Conservation (phyloP, 2,329 filamentous ascomycete species). For the Venturia effusa region DNA sequence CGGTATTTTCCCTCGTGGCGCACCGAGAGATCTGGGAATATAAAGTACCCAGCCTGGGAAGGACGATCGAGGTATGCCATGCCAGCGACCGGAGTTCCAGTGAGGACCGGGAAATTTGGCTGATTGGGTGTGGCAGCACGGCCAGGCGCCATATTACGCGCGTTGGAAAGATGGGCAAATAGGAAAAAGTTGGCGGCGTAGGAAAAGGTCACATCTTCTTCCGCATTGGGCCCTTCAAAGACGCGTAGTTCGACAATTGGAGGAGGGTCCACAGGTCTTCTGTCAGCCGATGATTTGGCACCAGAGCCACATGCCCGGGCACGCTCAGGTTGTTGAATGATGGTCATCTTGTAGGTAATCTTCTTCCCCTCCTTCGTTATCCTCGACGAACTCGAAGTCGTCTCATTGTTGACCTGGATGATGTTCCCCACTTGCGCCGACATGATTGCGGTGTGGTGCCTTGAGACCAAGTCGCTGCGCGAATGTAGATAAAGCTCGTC, state of each 20-base stretch:
- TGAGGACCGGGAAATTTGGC: constrained; percentile 71
- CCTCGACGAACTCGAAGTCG: constrained; percentile 40
- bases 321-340: constrained; percentile 89
- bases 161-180: constrained; percentile 81
- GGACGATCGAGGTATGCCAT: constrained; percentile 94
- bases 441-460: background rate
- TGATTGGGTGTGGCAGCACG: constrained; percentile 56
- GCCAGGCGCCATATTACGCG: constrained; percentile 71
- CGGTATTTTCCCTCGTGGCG: constrained; percentile 89
- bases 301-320: constrained; percentile 92
- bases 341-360: constrained; percentile 70
- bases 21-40: constrained; percentile 93
- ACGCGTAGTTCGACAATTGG: constrained; percentile 88
- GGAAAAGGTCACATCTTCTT: constrained; percentile 61
- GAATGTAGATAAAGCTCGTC: background rate
- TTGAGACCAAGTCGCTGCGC: background rate
- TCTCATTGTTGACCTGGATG: constrained; percentile 47
- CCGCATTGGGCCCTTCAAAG: constrained; percentile 52
- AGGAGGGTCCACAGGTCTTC: constrained; percentile 85
- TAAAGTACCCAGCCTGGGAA: constrained; percentile 72
- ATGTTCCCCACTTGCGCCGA: constrained; percentile 16
- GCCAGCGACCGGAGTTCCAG: constrained; percentile 86
- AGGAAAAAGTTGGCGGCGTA: constrained; percentile 98
- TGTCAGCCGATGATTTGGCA: constrained; percentile 80
- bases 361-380: constrained; percentile 64